Percentiles rank a stretch among this genome's conserved stretches.
These are phyloP conservation scores for Entophlyctis luteolus DNA, from an alignment of 192 early-diverging fungal species.

Conservation along the genomic window DNA sequence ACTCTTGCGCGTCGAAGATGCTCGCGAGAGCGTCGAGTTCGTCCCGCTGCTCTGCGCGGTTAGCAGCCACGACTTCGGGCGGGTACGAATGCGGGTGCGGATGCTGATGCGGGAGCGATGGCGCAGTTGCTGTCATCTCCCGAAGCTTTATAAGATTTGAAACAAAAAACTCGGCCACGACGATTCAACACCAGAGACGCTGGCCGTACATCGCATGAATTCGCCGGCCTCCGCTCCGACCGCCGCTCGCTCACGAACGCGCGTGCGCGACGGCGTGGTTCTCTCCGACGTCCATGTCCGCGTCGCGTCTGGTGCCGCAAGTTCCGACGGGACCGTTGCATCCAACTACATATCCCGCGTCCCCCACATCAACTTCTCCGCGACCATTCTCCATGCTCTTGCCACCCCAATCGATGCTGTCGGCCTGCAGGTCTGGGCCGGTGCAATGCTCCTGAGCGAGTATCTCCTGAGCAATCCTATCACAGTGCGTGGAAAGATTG, in stretches of 20 bases:
- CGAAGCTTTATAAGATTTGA: too few species aligned
- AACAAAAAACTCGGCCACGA: too few species aligned
- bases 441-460: constrained; percentile 32
- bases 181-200: too few species aligned
- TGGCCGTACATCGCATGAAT: too few species aligned
- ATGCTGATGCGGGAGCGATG: too few species aligned
- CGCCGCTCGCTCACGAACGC: too few species aligned
- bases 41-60: background rate
- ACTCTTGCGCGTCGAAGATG: background rate
- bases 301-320: background rate
- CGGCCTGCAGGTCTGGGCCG: constrained; percentile 33
- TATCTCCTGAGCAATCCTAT: constrained; percentile 13
- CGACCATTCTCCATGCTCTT: background rate
- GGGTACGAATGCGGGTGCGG: too few species aligned
- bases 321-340: background rate
- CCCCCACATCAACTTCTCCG: background rate
- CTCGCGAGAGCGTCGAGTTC: background rate
- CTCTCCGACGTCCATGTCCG: background rate
- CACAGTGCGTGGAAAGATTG: background rate
- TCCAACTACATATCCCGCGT: too few species aligned
- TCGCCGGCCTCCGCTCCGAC: too few species aligned
- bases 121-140: too few species aligned
- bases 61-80: too few species aligned
- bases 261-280: background rate
- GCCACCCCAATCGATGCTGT: constrained; percentile 4